phyloP scores from a whole-genome alignment of 2,329 filamentous ascomycete genomes.

The Balansia obtecta region DNA sequence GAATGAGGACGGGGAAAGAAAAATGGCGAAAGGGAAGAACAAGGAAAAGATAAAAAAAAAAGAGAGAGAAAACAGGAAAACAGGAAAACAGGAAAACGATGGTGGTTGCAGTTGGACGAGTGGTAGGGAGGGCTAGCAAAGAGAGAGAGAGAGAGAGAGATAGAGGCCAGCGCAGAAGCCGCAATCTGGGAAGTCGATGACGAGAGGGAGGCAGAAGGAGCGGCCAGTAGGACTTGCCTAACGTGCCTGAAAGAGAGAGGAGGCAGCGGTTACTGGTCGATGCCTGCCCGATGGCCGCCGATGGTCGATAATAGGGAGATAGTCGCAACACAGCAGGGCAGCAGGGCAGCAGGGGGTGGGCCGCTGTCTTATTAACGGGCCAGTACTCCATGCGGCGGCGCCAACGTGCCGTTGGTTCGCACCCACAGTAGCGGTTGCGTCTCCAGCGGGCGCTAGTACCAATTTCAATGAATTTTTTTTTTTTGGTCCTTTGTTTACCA shows the following conservation, averaged over 20 bases:
- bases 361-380: too few relatives aligned
- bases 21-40: background rate
- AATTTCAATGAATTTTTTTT: too few relatives aligned
- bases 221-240: background rate
- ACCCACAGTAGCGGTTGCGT: background rate
- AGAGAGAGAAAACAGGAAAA: too few relatives aligned
- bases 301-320: too few relatives aligned
- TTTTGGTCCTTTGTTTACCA: too few relatives aligned
- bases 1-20: background rate
- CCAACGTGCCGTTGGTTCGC: background rate
- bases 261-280: background rate
- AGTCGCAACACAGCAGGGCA: too few relatives aligned
- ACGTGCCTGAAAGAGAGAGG: background rate
- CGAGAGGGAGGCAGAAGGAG: constrained; percentile 4
- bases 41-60: too few relatives aligned
- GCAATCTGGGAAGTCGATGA: constrained; percentile 4
- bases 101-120: constrained; percentile 1
- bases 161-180: constrained; percentile 1
- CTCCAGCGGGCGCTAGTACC: background rate
- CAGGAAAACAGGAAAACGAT: background rate
- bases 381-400: too few relatives aligned
- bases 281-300: too few relatives aligned
- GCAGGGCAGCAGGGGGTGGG: too few relatives aligned
- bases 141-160: background rate
- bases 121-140: background rate